Evolutionary conservation across 2,329 filamentous ascomycete species (phyloP).

Genomic region (Neopestalotiopsis rosae): DNA sequence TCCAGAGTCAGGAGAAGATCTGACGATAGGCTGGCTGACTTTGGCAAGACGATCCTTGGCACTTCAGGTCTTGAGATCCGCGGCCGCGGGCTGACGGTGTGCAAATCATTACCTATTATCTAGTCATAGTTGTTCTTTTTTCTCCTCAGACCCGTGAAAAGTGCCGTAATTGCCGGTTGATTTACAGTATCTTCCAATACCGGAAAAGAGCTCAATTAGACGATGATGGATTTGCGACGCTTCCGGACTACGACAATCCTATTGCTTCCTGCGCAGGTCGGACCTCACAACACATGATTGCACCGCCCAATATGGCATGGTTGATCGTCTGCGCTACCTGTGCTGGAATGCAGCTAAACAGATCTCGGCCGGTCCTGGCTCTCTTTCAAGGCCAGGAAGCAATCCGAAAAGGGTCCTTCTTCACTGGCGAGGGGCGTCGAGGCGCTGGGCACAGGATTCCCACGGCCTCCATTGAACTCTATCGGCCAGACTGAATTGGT

Average conservation of each 20-base stretch:
- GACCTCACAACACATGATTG: background rate
- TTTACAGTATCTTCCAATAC: background rate
- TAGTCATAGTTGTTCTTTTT: too few relatives aligned
- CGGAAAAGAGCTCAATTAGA: background rate
- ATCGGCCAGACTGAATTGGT: constrained; percentile 22
- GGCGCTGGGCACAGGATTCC: background rate
- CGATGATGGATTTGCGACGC: background rate
- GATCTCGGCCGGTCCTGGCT: background rate
- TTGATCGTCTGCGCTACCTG: constrained; percentile 1
- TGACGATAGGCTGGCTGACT: background rate
- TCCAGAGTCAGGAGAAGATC: background rate
- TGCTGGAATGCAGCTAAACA: constrained; percentile 6
- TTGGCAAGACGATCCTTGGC: background rate
- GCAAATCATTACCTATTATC: too few relatives aligned
- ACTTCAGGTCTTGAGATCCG: background rate
- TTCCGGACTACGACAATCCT: background rate
- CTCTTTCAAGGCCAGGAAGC: background rate
- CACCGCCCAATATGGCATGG: constrained; percentile 15
- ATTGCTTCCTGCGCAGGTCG: background rate
- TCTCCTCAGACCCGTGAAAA: background rate
- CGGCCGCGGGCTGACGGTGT: background rate
- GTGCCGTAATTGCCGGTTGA: background rate
- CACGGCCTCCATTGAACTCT: constrained; percentile 15
- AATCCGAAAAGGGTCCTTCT: background rate
- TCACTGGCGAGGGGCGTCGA: background rate